Conservation (phyloP, 2,329 filamentous ascomycete genomes). For the Monosporascus sp. region DNA sequence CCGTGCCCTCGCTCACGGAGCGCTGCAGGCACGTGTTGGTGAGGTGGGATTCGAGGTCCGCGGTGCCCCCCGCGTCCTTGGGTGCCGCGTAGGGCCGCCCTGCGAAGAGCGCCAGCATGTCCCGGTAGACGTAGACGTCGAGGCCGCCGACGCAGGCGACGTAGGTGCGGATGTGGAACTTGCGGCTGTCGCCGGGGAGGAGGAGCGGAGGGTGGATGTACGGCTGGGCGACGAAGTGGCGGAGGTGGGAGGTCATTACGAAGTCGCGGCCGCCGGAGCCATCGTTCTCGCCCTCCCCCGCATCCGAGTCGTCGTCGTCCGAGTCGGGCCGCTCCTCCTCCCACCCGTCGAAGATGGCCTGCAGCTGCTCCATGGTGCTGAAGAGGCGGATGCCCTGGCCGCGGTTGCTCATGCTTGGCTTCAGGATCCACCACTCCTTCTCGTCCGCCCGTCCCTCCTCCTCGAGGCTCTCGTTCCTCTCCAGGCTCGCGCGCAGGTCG, state of each 20-base stretch:
- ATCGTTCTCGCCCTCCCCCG: slow-evolving; percentile 8
- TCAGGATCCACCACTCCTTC: slow-evolving; percentile 94
- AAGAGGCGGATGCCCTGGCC: slow-evolving; percentile 92
- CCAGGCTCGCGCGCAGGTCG: slow-evolving; percentile 76
- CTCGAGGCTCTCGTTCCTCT: slow-evolving; percentile 53
- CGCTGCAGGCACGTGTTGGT: slow-evolving; percentile 94
- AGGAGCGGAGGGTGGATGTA: slow-evolving; percentile 90
- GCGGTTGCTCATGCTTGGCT: slow-evolving; percentile 95
- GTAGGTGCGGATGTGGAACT: slow-evolving; percentile 95
- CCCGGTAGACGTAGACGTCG: slow-evolving; percentile 77
- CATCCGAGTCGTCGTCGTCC: slow-evolving; percentile 55
- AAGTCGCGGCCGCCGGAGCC: slow-evolving; percentile 37
- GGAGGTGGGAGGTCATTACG: slow-evolving; percentile 83
- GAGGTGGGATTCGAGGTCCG: slow-evolving; percentile 69
- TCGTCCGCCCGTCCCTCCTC: slow-evolving; percentile 24
- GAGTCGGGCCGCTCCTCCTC: slow-evolving; percentile 64
- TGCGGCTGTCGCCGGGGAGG: slow-evolving; percentile 60
- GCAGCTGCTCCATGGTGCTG: slow-evolving; percentile 77
- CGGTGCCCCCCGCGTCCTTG: slow-evolving; percentile 33
- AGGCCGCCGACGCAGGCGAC: slow-evolving; percentile 77
- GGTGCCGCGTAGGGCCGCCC: slow-evolving; percentile 67
- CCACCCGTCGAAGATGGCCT: slow-evolving; percentile 86
- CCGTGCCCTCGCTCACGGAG: slow-evolving; percentile 55
- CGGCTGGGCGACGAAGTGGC: slow-evolving; percentile 92
- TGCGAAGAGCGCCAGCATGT: slow-evolving; percentile 92